Conservation (phyloP, 257 asterid genomes). For the Nyctanthes arbortristis region DNA sequence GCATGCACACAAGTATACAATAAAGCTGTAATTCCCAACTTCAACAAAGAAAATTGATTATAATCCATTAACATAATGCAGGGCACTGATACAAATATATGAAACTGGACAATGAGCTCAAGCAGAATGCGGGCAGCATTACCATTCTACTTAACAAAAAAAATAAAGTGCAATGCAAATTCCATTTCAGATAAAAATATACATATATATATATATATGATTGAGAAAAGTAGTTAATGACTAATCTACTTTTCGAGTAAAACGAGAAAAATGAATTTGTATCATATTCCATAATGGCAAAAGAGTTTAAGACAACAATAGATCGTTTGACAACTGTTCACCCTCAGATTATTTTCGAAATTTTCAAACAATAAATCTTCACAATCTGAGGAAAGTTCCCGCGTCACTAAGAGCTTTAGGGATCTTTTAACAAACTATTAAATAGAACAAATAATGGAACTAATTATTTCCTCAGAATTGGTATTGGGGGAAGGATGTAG, state of each 20-base stretch:
- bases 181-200: neutral
- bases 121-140: neutral
- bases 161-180: neutral
- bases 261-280: neutral
- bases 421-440: neutral
- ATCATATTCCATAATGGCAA: neutral
- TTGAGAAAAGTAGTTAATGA: neutral
- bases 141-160: neutral
- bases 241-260: neutral
- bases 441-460: neutral
- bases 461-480: neutral
- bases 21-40: neutral
- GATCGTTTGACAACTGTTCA: neutral
- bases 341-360: conserved; percentile 1
- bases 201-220: neutral
- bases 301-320: too few relatives aligned
- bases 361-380: neutral
- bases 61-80: neutral
- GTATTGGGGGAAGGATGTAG: too few relatives aligned
- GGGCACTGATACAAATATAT: neutral
- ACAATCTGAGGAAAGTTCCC: neutral
- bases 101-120: neutral
- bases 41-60: neutral
- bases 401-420: neutral
- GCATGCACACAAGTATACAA: neutral